Percentiles rank a stretch among this genome's conserved stretches.
Conservation (phyloP, 2,329 filamentous ascomycete species). For the Cladosporium cucumerinum region DNA sequence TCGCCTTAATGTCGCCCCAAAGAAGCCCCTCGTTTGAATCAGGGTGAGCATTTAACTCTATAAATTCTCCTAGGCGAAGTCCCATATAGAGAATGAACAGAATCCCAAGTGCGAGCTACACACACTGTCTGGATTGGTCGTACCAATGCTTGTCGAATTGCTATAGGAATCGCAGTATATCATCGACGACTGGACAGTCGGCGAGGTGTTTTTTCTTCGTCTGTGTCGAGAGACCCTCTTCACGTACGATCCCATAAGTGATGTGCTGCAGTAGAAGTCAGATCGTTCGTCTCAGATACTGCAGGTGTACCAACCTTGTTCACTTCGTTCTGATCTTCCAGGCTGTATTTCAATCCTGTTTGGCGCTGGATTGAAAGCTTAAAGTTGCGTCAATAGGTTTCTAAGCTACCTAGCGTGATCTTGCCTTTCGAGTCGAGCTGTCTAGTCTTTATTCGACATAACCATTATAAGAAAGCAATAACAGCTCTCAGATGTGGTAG, state of each 20-base stretch:
- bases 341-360: no score
- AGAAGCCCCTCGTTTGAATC: background rate
- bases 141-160: slow-evolving; percentile 1
- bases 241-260: background rate
- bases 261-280: background rate
- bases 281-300: no score
- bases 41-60: background rate
- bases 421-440: no score
- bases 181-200: background rate
- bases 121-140: background rate
- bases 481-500: no score
- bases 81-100: background rate
- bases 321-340: no score
- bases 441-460: no score
- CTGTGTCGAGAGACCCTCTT: background rate
- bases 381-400: no score
- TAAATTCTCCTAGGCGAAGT: background rate
- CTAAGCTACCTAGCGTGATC: no score
- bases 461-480: no score
- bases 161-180: background rate
- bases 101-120: background rate
- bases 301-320: no score
- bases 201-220: background rate
- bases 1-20: background rate
- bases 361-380: no score